Evolutionary conservation across 1,284 basidiomycete species (phyloP).

Genomic region (Exobasidium cylindrosporum): DNA sequence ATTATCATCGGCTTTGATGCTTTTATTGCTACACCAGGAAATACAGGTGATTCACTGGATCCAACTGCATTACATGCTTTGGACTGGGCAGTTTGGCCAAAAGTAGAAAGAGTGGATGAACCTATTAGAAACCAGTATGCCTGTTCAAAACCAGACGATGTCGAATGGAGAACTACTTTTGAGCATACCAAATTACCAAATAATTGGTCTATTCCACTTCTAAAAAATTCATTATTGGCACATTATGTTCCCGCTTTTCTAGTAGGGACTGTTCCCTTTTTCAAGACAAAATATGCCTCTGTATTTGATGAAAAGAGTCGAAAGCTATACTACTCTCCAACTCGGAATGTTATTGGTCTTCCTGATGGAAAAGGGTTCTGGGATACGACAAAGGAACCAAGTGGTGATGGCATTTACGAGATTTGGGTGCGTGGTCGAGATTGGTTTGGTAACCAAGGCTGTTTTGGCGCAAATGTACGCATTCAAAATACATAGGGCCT

Average conservation of each 20-base stretch:
- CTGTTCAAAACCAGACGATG: background rate
- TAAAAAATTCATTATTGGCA: conserved; percentile 1
- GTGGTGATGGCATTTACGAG: conserved; percentile 3
- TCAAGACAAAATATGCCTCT: conserved; percentile 11
- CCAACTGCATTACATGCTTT: conserved; percentile 8
- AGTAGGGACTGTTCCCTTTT: background rate
- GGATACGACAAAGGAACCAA: conserved; percentile 8
- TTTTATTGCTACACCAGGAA: background rate
- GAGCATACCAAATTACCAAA: conserved; percentile 11
- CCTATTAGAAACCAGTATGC: background rate
- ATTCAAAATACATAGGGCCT: too few species aligned
- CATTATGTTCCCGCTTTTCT: conserved; percentile 16
- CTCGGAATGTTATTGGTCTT: conserved; percentile 9
- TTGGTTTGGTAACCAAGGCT: conserved; percentile 11
- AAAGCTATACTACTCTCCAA: conserved; percentile 14
- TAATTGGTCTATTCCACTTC: background rate
- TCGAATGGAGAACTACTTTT: conserved; percentile 14
- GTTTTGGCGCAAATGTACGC: background rate
- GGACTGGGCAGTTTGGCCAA: conserved; percentile 11
- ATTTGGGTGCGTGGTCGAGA: conserved; percentile 8
- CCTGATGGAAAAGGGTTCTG: conserved; percentile 1
- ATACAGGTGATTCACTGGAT: conserved; percentile 9
- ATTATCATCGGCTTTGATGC: conserved; percentile 14
- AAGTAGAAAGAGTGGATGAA: background rate
- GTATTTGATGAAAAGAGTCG: conserved; percentile 14